Evolutionary conservation across 352 stramenopile genomes (phyloP).

Genomic region (Pythium folliculosum): DNA sequence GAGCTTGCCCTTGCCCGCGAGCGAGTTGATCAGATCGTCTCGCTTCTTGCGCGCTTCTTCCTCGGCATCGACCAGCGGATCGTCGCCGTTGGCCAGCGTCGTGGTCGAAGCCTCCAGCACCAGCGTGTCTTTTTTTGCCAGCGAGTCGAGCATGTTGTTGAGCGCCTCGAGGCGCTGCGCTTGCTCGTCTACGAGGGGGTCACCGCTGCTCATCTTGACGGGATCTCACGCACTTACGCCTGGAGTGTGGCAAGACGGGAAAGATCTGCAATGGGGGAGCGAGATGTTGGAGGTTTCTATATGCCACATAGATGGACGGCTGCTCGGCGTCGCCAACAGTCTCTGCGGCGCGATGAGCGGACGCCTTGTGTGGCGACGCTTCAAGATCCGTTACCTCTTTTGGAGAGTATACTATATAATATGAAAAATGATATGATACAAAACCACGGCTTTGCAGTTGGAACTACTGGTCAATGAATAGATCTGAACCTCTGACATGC

Average conservation of each 20-base stretch:
- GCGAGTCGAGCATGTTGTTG: slow-evolving; percentile 19
- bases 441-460: no score
- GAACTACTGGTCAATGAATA: not conserved
- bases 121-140: not conserved
- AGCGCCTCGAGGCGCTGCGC: slow-evolving; percentile 15
- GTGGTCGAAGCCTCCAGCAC: not conserved
- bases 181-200: slow-evolving; percentile 16
- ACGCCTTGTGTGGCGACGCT: not conserved
- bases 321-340: not conserved
- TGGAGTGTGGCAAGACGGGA: no score
- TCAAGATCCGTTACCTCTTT: not conserved
- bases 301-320: not conserved
- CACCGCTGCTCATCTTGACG: slow-evolving; percentile 4
- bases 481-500: not conserved
- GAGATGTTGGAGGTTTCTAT: not conserved
- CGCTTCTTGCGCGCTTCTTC: slow-evolving; percentile 1
- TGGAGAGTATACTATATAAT: not conserved
- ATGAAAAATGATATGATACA: not conserved
- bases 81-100: not conserved
- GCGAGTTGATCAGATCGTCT: slow-evolving; percentile 16
- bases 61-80: slow-evolving; percentile 5
- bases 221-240: not conserved
- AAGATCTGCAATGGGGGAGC: not conserved
- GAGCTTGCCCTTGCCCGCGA: not conserved
- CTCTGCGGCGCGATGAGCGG: not conserved